These are phyloP conservation scores for Russula dissimulans DNA, from an alignment of 768 basidiomycete species.

Conservation along the genomic window DNA sequence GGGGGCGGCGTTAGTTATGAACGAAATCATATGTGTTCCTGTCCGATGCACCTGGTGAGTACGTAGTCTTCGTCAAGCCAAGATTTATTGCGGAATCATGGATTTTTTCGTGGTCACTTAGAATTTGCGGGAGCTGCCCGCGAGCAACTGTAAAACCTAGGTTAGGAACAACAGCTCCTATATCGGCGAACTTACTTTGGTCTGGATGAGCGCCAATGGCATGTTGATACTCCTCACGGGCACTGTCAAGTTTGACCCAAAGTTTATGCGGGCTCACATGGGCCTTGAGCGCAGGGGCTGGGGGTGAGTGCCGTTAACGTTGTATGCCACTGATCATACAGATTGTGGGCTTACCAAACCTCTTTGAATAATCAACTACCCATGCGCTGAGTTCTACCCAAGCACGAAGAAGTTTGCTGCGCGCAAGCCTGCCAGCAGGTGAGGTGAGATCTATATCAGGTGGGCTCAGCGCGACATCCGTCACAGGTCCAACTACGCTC, in stretches of 20 bases:
- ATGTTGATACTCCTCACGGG: slow-evolving; percentile 60
- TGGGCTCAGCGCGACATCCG: slow-evolving; percentile 41
- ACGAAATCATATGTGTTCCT: not conserved
- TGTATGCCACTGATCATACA: not conserved
- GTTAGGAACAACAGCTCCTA: not conserved
- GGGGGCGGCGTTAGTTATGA: not conserved
- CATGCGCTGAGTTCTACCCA: slow-evolving; percentile 74
- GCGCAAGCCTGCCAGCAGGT: slow-evolving; percentile 39
- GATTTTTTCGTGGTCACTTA: slow-evolving; percentile 34
- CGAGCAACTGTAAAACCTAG: slow-evolving; percentile 40
- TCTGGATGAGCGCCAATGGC: slow-evolving; percentile 70
- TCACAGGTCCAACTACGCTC: slow-evolving; percentile 18
- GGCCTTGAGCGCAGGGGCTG: slow-evolving; percentile 39
- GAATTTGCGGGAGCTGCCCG: slow-evolving; percentile 35
- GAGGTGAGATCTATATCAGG: slow-evolving; percentile 43
- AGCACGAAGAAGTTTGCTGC: slow-evolving; percentile 59
- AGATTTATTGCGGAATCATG: slow-evolving; percentile 38
- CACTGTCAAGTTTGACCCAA: slow-evolving; percentile 47
- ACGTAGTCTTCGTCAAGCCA: slow-evolving; percentile 59
- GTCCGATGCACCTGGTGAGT: slow-evolving; percentile 45
- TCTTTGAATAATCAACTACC: slow-evolving; percentile 47
- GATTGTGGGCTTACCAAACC: slow-evolving; percentile 31
- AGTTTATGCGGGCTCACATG: slow-evolving; percentile 32
- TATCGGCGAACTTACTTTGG: slow-evolving; percentile 46
- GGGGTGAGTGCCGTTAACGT: not conserved